phyloP scores from a whole-genome alignment of 805 yeast genomes.

The Wickerhamomyces rabaulensis region DNA sequence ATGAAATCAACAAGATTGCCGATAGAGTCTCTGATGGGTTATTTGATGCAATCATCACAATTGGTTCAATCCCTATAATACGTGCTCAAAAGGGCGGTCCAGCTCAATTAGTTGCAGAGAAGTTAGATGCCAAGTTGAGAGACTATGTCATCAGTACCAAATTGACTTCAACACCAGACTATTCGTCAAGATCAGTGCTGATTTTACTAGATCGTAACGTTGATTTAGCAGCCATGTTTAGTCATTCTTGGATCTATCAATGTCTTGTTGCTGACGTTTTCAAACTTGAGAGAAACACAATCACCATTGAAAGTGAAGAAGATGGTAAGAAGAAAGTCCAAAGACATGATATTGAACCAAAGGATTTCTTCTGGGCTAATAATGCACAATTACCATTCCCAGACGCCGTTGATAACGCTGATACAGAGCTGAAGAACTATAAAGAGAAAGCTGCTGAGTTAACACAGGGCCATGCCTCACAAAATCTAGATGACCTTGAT shows the following conservation, averaged over 20 bases:
- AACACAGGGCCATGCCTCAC: conserved; percentile 65
- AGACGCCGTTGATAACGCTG: conserved; percentile 97
- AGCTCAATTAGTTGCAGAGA: conserved; percentile 88
- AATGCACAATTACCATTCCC: conserved; percentile 92
- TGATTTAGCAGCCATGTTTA: conserved; percentile 89
- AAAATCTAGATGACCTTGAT: conserved; percentile 71
- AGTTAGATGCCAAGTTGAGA: conserved; percentile 75
- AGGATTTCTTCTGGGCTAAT: conserved; percentile 85
- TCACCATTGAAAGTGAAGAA: conserved; percentile 46
- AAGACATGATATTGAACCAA: conserved; percentile 84
- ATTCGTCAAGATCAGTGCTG: conserved; percentile 64
- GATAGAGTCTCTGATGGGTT: conserved; percentile 73
- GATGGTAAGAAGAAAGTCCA: conserved; percentile 39
- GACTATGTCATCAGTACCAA: conserved; percentile 74
- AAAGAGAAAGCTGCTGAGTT: conserved; percentile 85
- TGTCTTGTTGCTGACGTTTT: conserved; percentile 94
- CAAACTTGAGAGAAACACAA: conserved; percentile 74
- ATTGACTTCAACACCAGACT: conserved; percentile 19
- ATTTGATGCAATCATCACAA: conserved; percentile 72
- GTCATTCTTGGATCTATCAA: conserved; percentile 97
- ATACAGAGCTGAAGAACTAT: conserved; percentile 71
- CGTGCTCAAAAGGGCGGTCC: conserved; percentile 92
- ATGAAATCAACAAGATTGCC: conserved; percentile 61
- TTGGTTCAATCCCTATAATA: conserved; percentile 80
- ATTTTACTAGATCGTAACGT: conserved; percentile 82